Percentiles rank a stretch among this genome's conserved stretches.
phyloP scores from a whole-genome alignment of 2,329 filamentous ascomycete genomes.

The Thyridium curvatum region DNA sequence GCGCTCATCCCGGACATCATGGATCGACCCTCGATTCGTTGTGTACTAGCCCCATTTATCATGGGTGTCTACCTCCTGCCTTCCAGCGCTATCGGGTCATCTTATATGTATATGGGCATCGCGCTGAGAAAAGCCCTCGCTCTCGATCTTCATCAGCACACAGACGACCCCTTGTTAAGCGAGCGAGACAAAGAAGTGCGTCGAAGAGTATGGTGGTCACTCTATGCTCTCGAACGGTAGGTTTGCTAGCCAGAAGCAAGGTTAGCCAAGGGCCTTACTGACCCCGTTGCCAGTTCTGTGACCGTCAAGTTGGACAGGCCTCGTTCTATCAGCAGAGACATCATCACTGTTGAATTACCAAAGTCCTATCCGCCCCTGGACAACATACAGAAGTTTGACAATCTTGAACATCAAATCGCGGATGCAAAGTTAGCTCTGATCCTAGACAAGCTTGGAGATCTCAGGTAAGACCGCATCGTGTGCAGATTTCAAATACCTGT shows the following conservation, averaged over 20 bases:
- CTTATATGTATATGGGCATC: conserved; percentile 22
- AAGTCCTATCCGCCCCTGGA: conserved; percentile 9
- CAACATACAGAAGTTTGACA: conserved; percentile 20
- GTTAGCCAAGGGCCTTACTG: background rate
- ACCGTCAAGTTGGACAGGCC: conserved; percentile 18
- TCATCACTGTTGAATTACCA: conserved; percentile 15
- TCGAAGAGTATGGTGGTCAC: conserved; percentile 19
- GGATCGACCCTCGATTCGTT: conserved; percentile 20
- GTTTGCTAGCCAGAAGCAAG: background rate
- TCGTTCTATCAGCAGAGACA: conserved; percentile 13
- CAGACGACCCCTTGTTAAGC: conserved; percentile 14
- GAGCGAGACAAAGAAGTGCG: conserved; percentile 15
- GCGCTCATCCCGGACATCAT: conserved; percentile 23
- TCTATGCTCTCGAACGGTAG: conserved; percentile 21
- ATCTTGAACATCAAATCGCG: conserved; percentile 23
- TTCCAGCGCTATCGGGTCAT: conserved; percentile 23
- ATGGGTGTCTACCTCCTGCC: conserved; percentile 28
- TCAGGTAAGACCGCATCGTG: conserved; percentile 8
- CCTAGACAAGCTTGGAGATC: conserved; percentile 20
- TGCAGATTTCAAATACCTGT: background rate
- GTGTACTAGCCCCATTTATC: conserved; percentile 24
- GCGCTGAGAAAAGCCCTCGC: conserved; percentile 20
- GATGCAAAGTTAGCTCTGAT: conserved; percentile 19
- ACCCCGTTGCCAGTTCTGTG: conserved; percentile 9
- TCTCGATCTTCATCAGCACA: conserved; percentile 17